Conservation (phyloP, 228 moss, liverwort and hornwort genomes). For the Sphagnum fallax region DNA sequence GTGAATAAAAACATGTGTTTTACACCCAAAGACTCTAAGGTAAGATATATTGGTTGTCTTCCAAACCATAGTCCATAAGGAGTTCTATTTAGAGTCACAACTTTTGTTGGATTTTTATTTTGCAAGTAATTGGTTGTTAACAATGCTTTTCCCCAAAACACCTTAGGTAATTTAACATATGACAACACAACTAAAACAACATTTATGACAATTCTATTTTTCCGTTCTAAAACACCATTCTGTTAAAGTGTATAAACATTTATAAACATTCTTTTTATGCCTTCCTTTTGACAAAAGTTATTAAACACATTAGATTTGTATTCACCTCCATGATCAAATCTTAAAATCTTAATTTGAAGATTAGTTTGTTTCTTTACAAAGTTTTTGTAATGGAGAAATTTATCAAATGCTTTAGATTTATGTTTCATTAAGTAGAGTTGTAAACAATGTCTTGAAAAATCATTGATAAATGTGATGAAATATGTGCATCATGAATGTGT, state of each 20-base stretch:
- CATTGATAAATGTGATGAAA: neutral
- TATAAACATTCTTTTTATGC: neutral
- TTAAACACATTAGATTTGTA: neutral
- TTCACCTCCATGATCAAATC: neutral
- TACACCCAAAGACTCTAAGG: constrained; percentile 1
- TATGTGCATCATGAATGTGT: neutral
- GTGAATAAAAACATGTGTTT: neutral
- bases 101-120: neutral
- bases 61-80: neutral
- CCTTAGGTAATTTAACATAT: neutral
- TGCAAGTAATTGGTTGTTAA: neutral
- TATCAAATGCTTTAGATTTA: neutral
- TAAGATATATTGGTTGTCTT: neutral
- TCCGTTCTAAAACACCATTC: neutral
- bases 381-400: neutral
- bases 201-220: neutral
- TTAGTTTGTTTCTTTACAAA: neutral
- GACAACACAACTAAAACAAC: neutral
- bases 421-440: neutral
- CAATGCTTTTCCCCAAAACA: neutral
- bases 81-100: neutral
- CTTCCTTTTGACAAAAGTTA: neutral
- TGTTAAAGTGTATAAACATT: neutral
- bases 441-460: neutral
- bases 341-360: neutral